Conservation (phyloP, 75 land plant species). For the Cunninghamia lanceolata region DNA sequence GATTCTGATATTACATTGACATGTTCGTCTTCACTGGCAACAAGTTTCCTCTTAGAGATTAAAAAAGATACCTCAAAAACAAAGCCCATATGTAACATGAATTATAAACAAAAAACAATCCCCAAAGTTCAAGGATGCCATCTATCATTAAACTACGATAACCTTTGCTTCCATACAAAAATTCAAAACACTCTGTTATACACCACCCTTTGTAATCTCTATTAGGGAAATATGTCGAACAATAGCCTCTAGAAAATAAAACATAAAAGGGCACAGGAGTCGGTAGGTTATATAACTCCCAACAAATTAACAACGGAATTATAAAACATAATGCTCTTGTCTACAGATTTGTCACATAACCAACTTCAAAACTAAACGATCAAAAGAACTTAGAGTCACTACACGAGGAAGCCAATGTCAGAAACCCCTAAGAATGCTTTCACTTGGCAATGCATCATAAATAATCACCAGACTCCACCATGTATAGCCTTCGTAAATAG, state of each 20-base stretch:
- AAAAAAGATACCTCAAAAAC: too few species aligned
- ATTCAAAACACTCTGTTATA: background rate
- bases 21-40: background rate
- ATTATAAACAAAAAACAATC: background rate
- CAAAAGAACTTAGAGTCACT: background rate
- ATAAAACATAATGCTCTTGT: background rate
- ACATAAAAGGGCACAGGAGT: background rate
- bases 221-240: background rate
- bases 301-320: background rate
- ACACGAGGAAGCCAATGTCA: background rate
- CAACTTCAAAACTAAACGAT: background rate
- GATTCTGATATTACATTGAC: background rate
- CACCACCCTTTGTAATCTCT: background rate
- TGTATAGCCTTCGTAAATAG: background rate
- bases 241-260: background rate
- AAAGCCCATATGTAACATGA: background rate
- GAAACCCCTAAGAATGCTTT: background rate
- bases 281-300: too few species aligned
- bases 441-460: background rate
- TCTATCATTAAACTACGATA: background rate
- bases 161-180: background rate
- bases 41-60: background rate
- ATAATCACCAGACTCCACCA: background rate
- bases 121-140: background rate
- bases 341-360: background rate